Conservation (phyloP, 805 yeast genomes). For the Ogataea kodamae region DNA sequence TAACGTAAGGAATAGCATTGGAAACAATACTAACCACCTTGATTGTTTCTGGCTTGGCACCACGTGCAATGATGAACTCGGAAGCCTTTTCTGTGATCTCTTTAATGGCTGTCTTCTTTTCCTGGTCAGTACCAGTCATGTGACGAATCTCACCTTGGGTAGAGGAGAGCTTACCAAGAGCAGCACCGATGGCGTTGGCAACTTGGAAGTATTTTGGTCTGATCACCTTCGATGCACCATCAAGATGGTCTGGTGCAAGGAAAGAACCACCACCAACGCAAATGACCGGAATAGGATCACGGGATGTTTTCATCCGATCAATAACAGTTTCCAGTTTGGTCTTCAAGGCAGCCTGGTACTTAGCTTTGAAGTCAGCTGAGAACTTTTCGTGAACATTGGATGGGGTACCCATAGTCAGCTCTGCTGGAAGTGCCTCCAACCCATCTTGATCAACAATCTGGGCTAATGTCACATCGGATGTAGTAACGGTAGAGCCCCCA, state of each 20-base stretch:
- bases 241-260: constrained; percentile 33
- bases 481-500: constrained; percentile 4
- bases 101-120: constrained; percentile 14
- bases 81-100: constrained; percentile 20
- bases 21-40: constrained; percentile 29
- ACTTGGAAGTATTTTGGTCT: constrained; percentile 39
- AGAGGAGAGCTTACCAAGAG: constrained; percentile 41
- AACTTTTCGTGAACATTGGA: constrained; percentile 25
- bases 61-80: constrained; percentile 22
- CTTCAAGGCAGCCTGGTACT: constrained; percentile 14
- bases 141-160: constrained; percentile 15
- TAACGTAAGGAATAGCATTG: constrained; percentile 34
- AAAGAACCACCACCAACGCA: constrained; percentile 50
- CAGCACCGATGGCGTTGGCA: constrained; percentile 51
- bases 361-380: constrained; percentile 1
- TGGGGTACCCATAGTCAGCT: constrained; percentile 17
- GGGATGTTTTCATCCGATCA: constrained; percentile 43
- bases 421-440: constrained; percentile 17
- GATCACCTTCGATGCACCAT: constrained; percentile 41
- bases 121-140: constrained; percentile 4
- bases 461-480: constrained; percentile 7
- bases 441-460: constrained; percentile 13
- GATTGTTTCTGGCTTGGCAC: constrained; percentile 33
- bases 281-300: constrained; percentile 39
- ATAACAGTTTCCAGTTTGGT: constrained; percentile 36